Base-by-base conservation (phyloP, 805 yeast species). In the Wickerhamiella dianesei region DNA sequence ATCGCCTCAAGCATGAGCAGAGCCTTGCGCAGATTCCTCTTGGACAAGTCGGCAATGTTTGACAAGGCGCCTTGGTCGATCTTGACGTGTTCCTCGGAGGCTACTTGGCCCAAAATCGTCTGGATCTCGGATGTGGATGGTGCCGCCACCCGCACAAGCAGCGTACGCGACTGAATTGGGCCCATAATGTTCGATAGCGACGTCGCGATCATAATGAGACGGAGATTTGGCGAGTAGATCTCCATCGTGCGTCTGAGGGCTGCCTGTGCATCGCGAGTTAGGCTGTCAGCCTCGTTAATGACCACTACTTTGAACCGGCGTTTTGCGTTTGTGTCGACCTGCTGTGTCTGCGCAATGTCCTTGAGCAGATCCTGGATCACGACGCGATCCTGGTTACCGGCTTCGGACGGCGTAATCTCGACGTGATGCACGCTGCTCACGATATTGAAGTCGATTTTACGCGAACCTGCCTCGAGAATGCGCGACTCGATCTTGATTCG, bases 401-500 rank as follows among this genome's bases (percentile, higher is more conserved):
- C 81, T 64, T 92, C 98, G 50, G 92, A 76, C 5, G 99, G 99
- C 2, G 97, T 92, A 57, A 92, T 83, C 61, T 92, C 99, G 52
- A 88, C 66, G 64, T 92, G 99, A 60, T 80, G 77, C 0, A 89
- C 83, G 9, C 94, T 81, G 40, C 95, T 82, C n/a, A 92, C 83
- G 19, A 92, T 87, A 58, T 86, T 92, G 64, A 92, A 80, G 58
- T 92, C 97, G 47, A 92, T 65, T 61, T 86, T 89, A 43, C 88
- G 69, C 53, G 78, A 80, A 32, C 56, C 58, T 0, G 94, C 82
- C 32, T 76, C 77, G 59, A 89, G 84, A 1, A 82, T 78, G 56
- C 94, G 81, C 35, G 88, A 83, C 60, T 92, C 97, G 45, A 92
- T 88, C 63, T 87, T 89, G 68, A 83, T 70, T 56, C 79, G 83